phyloP scores from a whole-genome alignment of 345 rosid genomes.

The Populus tremula region DNA sequence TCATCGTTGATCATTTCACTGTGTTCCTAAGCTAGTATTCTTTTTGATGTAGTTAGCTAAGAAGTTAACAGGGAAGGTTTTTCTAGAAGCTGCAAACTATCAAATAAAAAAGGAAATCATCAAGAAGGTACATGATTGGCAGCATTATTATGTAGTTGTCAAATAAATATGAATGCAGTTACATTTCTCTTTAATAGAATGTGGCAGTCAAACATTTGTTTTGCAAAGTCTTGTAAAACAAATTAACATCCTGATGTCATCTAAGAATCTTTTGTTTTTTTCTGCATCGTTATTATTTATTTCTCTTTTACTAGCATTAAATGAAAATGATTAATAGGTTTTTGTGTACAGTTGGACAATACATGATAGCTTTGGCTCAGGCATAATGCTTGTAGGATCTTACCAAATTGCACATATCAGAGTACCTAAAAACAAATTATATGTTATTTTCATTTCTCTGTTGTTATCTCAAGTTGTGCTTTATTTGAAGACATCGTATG shows the following conservation, averaged over 20 bases:
- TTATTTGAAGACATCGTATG: background rate
- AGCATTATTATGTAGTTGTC: background rate
- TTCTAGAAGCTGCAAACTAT: constrained; percentile 80
- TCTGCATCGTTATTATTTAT: no score
- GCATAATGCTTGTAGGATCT: background rate
- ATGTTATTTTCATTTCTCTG: background rate
- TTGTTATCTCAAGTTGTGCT: background rate
- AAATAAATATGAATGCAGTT: background rate
- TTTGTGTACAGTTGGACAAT: no score
- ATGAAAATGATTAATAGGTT: no score
- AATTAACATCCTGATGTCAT: background rate
- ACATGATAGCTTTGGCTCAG: background rate
- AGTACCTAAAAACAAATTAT: no score
- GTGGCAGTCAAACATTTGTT: background rate
- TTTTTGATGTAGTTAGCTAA: constrained; percentile 51
- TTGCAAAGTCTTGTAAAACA: background rate
- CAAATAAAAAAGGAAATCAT: constrained; percentile 72
- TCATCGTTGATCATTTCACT: constrained; percentile 13
- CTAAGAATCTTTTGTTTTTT: background rate
- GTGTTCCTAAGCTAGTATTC: constrained; percentile 7
- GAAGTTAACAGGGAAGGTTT: constrained; percentile 64
- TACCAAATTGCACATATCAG: background rate
- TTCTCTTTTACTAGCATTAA: no score
- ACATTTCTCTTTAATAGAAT: background rate
- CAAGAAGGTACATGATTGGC: constrained; percentile 50